phyloP scores from a whole-genome alignment of 2,329 filamentous ascomycete species.

The Hypoxylon sp. region DNA sequence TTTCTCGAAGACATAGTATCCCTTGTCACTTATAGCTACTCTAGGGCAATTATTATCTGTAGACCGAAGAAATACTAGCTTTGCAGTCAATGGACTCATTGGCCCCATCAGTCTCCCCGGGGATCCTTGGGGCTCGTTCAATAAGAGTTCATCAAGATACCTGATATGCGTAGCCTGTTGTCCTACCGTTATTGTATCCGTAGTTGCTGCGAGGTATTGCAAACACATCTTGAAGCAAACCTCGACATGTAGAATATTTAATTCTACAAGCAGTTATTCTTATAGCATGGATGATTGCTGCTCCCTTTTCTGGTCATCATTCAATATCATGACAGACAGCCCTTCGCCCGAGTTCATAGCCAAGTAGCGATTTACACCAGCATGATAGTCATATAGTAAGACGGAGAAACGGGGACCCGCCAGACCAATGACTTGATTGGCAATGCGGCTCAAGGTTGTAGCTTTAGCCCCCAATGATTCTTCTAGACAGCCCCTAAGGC shows the following conservation, averaged over 20 bases:
- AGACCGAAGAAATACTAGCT: too few relatives aligned
- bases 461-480: constrained; percentile 1
- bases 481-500: not conserved
- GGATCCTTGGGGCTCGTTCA: not conserved
- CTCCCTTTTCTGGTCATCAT: constrained; percentile 1
- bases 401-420: constrained; percentile 12
- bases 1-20: not conserved
- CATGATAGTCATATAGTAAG: constrained; percentile 8
- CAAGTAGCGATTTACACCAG: not conserved
- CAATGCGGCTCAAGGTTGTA: constrained; percentile 13
- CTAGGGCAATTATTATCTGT: too few relatives aligned
- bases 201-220: constrained; percentile 13
- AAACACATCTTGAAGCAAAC: not conserved
- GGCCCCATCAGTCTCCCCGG: too few relatives aligned
- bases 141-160: not conserved
- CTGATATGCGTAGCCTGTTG: constrained; percentile 1
- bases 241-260: not conserved
- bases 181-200: constrained; percentile 4
- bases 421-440: not conserved
- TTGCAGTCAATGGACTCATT: not conserved
- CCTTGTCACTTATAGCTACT: not conserved
- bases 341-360: constrained; percentile 10
- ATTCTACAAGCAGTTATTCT: not conserved
- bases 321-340: constrained; percentile 16
- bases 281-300: not conserved